A percentile compares a stretch with the other conserved stretches of the same genome.
These are phyloP conservation scores for Purshia tridentata DNA, from an alignment of 306 rosid species.

Conservation along the genomic window DNA sequence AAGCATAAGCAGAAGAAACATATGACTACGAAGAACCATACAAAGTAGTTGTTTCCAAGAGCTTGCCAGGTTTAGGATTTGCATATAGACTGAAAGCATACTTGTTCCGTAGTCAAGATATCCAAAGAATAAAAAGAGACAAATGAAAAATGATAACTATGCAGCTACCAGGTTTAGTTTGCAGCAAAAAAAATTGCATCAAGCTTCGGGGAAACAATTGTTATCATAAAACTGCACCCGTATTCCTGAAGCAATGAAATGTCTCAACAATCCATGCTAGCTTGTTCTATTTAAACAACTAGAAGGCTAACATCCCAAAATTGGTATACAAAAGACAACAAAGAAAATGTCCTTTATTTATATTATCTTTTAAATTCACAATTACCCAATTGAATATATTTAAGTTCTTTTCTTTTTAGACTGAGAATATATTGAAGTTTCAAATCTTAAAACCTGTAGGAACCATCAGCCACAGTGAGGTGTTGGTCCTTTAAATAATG, in stretches of 20 bases:
- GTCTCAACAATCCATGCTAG: background rate
- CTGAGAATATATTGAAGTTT: background rate
- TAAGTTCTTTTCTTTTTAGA: too few species aligned
- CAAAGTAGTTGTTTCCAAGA: too few species aligned
- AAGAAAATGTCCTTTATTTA: background rate
- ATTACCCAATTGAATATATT: background rate
- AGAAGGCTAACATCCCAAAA: background rate
- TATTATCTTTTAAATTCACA: background rate
- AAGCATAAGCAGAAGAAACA: background rate
- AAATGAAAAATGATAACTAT: too few species aligned
- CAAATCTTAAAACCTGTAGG: background rate
- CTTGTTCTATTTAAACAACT: background rate
- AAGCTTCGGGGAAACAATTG: too few species aligned
- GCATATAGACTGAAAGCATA: too few species aligned
- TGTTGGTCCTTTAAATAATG: background rate
- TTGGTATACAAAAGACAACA: background rate
- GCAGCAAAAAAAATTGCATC: too few species aligned
- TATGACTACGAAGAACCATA: too few species aligned
- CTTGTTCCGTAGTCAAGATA: too few species aligned
- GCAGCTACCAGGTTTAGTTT: too few species aligned
- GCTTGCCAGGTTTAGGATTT: too few species aligned
- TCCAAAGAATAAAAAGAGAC: too few species aligned
- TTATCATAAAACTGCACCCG: too few species aligned
- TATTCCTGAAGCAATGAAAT: background rate
- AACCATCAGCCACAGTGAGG: background rate